Evolutionary conservation across 2,329 filamentous ascomycete genomes (phyloP), one percentile per base, ranked within the genome.

Genomic region (Pseudocercospora macadamiae): DNA sequence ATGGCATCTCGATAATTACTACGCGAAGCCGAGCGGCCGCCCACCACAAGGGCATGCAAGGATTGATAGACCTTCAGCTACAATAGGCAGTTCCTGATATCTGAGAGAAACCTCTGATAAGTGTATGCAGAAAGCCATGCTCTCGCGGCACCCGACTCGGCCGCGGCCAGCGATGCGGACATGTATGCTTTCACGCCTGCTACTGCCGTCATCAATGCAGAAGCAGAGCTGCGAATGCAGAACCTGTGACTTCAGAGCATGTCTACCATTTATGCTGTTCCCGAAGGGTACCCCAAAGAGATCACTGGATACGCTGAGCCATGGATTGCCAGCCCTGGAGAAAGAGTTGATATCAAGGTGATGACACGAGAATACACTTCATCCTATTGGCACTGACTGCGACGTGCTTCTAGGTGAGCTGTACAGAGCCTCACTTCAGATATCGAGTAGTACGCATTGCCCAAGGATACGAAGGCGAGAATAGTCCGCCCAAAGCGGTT

Each of bases 221-320:
- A 37, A 16, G 34, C 19, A 37, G 34, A 37, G n/a, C n/a, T 37
- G 34, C n/a, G n/a, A 37, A 18, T 37, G 34, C 34, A 16, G 34
- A 14, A 18, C 7, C 7, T 37, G 34, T 37, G 19, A 18, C 34
- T 18, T 37, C 34, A 18, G 9, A 51, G 28, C 26, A 51, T 51
- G 48, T 32, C 48, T 23, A 51, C 48, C 2, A 51, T 51, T 14
- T 34, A 51, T 6, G 26, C 48, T 19, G 48, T 51, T 19, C 48
- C 48, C n/a, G n/a, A 21, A 9, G 28, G 34, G 18, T 51, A 51
- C 23, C 28, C 48, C n/a, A 32, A 19, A 3, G 49, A 52, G 34
- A 52, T 52, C 30, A 39, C 30, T 2, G 49, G 49, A 14, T 52
- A 52, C 25, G 30, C 49, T 23, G 32, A 52, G 49, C 49, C 49